phyloP scores from a whole-genome alignment of 148 eudicot genomes.

The Rhododendron williamsianum region DNA sequence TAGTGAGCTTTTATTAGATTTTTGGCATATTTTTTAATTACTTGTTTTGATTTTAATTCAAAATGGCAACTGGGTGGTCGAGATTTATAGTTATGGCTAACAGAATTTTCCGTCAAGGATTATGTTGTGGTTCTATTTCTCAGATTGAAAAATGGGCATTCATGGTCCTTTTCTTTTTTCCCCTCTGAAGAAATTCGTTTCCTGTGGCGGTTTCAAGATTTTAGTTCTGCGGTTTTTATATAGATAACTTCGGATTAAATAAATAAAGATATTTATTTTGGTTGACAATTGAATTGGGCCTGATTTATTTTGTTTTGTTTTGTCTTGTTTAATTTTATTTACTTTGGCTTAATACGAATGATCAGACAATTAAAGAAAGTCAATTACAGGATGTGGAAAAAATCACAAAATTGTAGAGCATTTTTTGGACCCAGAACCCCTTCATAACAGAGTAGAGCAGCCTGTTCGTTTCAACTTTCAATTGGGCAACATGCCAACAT shows the following conservation, averaged over 20 bases:
- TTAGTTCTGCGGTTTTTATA: not conserved
- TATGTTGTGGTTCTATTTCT: not conserved
- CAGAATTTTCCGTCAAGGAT: not conserved
- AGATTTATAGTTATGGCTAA: not conserved
- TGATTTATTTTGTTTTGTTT: not conserved
- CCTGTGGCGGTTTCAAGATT: not conserved
- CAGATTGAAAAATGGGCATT: not conserved
- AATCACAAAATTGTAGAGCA: not conserved
- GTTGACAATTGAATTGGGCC: not conserved
- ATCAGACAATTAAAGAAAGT: not conserved
- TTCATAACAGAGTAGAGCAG: not conserved
- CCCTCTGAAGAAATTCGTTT: not conserved
- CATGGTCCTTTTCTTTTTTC: not conserved
- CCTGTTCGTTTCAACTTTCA: not conserved
- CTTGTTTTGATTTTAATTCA: no score
- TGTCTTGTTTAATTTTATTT: not conserved
- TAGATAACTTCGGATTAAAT: not conserved
- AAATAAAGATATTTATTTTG: not conserved
- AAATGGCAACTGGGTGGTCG: not conserved
- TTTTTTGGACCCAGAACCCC: not conserved
- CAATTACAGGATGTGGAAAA: not conserved
- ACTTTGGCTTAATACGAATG: not conserved
- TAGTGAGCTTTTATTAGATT: not conserved
- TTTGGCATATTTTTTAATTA: not conserved
- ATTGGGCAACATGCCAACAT: no score